Percentiles rank a stretch among this genome's conserved stretches.
phyloP scores from a whole-genome alignment of 2,329 filamentous ascomycete genomes.

The Geosmithia flava region DNA sequence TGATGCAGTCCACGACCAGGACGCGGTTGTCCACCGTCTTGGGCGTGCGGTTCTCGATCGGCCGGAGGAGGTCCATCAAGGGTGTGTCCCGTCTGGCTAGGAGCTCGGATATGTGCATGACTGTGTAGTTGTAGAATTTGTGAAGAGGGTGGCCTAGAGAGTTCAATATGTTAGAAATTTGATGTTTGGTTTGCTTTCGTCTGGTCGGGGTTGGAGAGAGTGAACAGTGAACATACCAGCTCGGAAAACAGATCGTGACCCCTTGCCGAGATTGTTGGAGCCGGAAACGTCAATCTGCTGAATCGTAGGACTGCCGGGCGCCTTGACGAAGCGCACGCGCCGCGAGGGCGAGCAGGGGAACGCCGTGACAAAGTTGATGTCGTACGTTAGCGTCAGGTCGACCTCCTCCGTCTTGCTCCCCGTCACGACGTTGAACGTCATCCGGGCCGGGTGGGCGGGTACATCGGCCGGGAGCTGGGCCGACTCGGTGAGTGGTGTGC shows the following conservation, averaged over 20 bases:
- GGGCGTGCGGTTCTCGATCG: constrained; percentile 6
- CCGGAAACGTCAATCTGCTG: constrained; percentile 42
- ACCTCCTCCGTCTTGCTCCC: constrained; percentile 25
- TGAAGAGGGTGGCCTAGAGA: constrained; percentile 46
- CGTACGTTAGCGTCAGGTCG: constrained; percentile 36
- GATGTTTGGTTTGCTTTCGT: no score
- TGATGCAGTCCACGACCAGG: constrained; percentile 53
- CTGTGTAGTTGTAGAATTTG: constrained; percentile 47
- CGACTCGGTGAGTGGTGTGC: constrained; percentile 22
- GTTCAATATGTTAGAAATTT: no score
- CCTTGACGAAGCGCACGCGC: constrained; percentile 44
- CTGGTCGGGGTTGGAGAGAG: no score
- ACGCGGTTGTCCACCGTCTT: constrained; percentile 19
- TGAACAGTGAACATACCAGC: constrained; percentile 24
- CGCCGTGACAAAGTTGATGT: constrained; percentile 53
- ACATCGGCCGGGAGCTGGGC: constrained; percentile 15
- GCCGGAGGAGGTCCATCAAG: constrained; percentile 32
- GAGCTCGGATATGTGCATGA: constrained; percentile 46
- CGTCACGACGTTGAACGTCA: constrained; percentile 23
- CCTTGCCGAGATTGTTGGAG: constrained; percentile 26
- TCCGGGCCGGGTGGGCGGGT: constrained; percentile 18
- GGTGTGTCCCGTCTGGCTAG: constrained; percentile 31
- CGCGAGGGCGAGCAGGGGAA: constrained; percentile 50
- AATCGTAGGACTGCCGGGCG: constrained; percentile 46
- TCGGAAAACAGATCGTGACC: constrained; percentile 31